Evolutionary conservation across 768 basidiomycete genomes (phyloP), one percentile per base, ranked within the genome.

Genomic region (Amanita inopinata): DNA sequence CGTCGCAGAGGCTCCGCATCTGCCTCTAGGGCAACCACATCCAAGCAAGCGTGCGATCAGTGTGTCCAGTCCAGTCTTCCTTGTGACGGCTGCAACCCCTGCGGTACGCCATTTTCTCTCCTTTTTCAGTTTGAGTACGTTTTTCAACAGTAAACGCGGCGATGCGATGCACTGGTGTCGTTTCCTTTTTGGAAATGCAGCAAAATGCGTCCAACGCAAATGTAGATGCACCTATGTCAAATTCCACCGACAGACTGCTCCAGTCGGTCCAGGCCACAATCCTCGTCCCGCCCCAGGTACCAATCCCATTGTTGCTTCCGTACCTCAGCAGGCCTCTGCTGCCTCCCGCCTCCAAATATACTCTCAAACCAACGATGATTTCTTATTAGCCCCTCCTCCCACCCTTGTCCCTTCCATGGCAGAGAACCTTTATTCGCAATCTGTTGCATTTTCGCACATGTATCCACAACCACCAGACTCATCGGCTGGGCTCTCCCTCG

Each of bases 11-110:
- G 82, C 15, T 67, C 75, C 0, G 70, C 77, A 0, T 73, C 78
- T 1, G 74, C 80, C 0, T 76, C 83, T 3, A 67, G 83, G 15
- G 83, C 84, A 2, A 79, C 82, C 3, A 84, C 83, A 6, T 80
- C 80, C 11, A 88, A 86, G 55, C 83, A 87, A 56, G 80, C 83
- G 1, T 90, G 87, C 56, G 87, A 90, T 59, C 83, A 88, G 50
- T 90, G 87, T 50, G 83, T 86, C 33, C 76, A 81, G 52, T 70
- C 75, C 6, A 79, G 73, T 51, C 62, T 86, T 3, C 83, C 83
- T 0, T 89, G 85, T 51, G 85, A 89, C 51, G 84, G 85, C 11
- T 73, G 71, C 45, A 84, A 83, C 58, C 85, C 85, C 3, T 89
- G 85, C 51, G 67, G 85, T 86, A 50, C 45, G 78, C 36, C 15